phyloP scores from a whole-genome alignment of 2,329 filamentous ascomycete genomes.

The Podosphaera fusca region DNA sequence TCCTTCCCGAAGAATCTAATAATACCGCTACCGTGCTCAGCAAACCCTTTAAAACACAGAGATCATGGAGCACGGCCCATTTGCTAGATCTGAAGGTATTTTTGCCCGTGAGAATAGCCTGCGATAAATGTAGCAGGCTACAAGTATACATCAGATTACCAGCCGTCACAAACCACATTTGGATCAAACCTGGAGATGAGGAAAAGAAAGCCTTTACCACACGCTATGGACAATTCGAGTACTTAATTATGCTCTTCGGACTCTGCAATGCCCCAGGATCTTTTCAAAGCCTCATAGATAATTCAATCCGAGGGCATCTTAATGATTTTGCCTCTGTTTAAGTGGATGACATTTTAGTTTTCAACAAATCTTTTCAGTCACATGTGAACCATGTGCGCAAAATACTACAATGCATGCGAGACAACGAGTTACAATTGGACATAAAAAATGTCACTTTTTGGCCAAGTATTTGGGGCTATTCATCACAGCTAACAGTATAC shows the following conservation, averaged over 20 bases:
- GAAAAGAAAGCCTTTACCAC: too few species aligned
- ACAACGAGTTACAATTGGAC: constrained; percentile 1
- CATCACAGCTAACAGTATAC: neutral
- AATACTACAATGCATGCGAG: neutral
- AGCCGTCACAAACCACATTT: too few species aligned
- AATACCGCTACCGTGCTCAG: too few species aligned
- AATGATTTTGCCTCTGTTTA: constrained; percentile 1
- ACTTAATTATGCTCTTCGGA: too few species aligned
- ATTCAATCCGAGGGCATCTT: neutral
- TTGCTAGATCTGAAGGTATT: neutral
- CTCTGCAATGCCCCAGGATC: too few species aligned
- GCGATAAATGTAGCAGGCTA: too few species aligned
- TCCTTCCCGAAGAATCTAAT: too few species aligned
- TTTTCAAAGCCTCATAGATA: neutral
- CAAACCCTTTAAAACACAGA: too few species aligned
- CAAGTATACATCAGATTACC: too few species aligned
- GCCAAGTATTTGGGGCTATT: constrained; percentile 1
- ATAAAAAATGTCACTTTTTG: constrained; percentile 1
- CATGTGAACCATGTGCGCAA: constrained; percentile 1
- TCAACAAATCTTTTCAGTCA: neutral
- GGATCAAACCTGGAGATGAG: too few species aligned
- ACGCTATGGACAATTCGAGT: too few species aligned
- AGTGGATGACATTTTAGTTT: constrained; percentile 3
- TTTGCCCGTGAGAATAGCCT: too few species aligned
- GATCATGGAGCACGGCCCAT: neutral